A percentile compares a stretch with the other conserved stretches of the same genome.
Conservation (phyloP, 1,284 basidiomycete species). For the Boletus semigastroideus region DNA sequence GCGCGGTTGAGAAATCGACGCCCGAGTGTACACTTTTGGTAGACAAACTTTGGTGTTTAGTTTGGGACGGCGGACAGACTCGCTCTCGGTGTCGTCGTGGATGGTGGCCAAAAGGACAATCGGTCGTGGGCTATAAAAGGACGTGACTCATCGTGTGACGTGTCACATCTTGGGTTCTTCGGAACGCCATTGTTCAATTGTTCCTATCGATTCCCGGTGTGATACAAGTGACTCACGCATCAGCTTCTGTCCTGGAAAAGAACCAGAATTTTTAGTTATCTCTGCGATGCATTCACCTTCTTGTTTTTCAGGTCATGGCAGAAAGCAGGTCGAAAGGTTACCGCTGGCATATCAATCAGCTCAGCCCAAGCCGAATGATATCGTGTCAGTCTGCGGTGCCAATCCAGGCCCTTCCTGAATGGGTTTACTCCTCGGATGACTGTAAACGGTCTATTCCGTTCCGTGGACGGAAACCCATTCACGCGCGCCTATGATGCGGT, state of each 20-base stretch:
- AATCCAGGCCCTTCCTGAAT: not conserved
- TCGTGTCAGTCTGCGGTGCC: not conserved
- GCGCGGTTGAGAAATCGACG: not conserved
- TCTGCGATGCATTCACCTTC: not conserved
- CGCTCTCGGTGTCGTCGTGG: constrained; percentile 9
- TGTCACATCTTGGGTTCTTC: not conserved
- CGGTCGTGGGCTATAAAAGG: constrained; percentile 4
- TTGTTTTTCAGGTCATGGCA: not conserved
- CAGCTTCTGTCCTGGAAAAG: too few relatives aligned
- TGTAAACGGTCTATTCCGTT: not conserved
- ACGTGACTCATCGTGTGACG: constrained; percentile 10
- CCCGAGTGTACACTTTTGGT: not conserved
- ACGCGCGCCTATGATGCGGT: constrained; percentile 1
- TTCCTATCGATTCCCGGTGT: not conserved
- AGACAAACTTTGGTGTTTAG: constrained; percentile 10
- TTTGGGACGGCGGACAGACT: not conserved
- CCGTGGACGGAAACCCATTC: not conserved
- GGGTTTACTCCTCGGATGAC: not conserved
- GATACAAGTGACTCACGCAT: not conserved
- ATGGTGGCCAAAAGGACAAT: constrained; percentile 8
- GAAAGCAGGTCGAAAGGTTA: not conserved
- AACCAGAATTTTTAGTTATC: too few relatives aligned
- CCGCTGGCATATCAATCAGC: not conserved
- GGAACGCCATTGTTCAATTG: not conserved
- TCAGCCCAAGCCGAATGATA: not conserved